These are phyloP conservation scores for Fusarium guadeloupense DNA, from an alignment of 2,329 filamentous ascomycete genomes.

Conservation along the genomic window DNA sequence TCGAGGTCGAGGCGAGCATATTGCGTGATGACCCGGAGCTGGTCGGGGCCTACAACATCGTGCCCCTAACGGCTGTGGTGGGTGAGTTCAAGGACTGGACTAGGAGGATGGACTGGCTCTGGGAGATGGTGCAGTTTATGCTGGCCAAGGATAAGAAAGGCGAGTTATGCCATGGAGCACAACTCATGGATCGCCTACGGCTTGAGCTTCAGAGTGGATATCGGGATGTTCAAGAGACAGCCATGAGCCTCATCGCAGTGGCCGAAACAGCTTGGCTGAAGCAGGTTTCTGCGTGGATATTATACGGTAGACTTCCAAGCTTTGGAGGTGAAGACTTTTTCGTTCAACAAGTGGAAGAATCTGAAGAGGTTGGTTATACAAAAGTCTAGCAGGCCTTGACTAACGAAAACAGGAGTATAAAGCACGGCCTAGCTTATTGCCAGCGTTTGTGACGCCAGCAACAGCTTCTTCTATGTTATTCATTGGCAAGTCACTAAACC, in stretches of 20 bases:
- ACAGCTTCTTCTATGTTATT: conserved; percentile 88
- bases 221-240: conserved; percentile 81
- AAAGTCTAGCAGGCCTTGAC: not conserved
- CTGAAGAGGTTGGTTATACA: conserved; percentile 51
- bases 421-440: conserved; percentile 69
- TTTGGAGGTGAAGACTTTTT: conserved; percentile 90
- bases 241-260: conserved; percentile 74
- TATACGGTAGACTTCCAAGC: conserved; percentile 84
- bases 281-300: conserved; percentile 87
- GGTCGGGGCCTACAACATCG: conserved; percentile 92
- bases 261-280: conserved; percentile 93
- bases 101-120: conserved; percentile 85
- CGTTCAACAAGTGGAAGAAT: conserved; percentile 63
- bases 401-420: conserved; percentile 61
- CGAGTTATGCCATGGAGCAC: conserved; percentile 69
- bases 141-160: conserved; percentile 51
- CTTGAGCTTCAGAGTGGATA: conserved; percentile 87
- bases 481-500: conserved; percentile 87
- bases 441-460: conserved; percentile 78
- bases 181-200: conserved; percentile 80
- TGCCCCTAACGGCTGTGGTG: conserved; percentile 86
- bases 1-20: conserved; percentile 84
- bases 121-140: conserved; percentile 77
- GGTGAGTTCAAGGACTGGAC: conserved; percentile 89
- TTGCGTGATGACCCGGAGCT: conserved; percentile 78